Conservation (phyloP, 805 yeast genomes). For the Huiozyma naganishii region DNA sequence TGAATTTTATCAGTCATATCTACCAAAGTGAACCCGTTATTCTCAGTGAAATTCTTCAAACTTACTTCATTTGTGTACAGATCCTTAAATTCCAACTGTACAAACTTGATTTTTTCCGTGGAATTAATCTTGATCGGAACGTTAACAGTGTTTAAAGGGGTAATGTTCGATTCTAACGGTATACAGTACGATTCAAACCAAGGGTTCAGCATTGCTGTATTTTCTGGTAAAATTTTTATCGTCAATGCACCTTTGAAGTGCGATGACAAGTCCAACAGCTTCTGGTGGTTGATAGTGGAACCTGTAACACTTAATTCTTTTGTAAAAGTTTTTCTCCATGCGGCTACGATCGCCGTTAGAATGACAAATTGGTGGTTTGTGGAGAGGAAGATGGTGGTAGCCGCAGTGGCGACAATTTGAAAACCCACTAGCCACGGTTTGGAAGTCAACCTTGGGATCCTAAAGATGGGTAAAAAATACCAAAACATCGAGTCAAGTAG, state of each 20-base stretch:
- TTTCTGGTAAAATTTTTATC: constrained; percentile 82
- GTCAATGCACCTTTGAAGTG: constrained; percentile 83
- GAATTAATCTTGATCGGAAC: constrained; percentile 73
- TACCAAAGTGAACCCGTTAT: constrained; percentile 38
- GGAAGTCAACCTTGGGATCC: constrained; percentile 66
- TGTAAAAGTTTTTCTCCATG: constrained; percentile 31
- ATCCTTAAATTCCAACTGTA: constrained; percentile 54
- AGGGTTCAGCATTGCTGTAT: constrained; percentile 78
- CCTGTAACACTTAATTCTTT: constrained; percentile 47
- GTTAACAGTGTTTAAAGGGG: constrained; percentile 17
- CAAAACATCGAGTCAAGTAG: constrained; percentile 62
- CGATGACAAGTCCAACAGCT: constrained; percentile 12
- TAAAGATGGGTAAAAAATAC: constrained; percentile 60
- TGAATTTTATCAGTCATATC: constrained; percentile 10
- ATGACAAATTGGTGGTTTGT: constrained; percentile 41
- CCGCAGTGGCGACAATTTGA: constrained; percentile 37
- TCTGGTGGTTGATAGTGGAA: constrained; percentile 28
- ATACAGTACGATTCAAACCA: constrained; percentile 56
- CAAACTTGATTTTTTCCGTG: constrained; percentile 53
- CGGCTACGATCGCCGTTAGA: constrained; percentile 28
- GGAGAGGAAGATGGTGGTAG: constrained; percentile 44
- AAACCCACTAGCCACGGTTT: constrained; percentile 43
- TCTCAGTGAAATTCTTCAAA: constrained; percentile 43
- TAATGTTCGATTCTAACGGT: constrained; percentile 23
- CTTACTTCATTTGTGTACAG: constrained; percentile 40